Conservation (phyloP, 164 flowering plant species). For the Brasenia schreberi region DNA sequence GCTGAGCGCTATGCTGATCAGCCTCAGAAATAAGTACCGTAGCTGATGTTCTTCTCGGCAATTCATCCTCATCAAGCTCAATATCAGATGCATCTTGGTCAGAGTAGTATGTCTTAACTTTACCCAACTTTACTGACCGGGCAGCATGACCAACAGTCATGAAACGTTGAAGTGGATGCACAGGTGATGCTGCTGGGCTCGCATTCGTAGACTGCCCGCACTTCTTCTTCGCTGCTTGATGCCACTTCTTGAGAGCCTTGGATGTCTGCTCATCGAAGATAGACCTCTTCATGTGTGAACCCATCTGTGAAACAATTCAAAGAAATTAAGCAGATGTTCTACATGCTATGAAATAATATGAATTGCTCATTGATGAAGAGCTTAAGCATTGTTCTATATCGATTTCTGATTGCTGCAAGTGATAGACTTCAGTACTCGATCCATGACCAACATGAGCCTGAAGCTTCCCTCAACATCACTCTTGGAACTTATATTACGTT, state of each 20-base stretch:
- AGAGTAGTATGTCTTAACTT: conserved; percentile 7
- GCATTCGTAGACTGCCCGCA: conserved; percentile 11
- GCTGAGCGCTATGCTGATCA: conserved; percentile 6
- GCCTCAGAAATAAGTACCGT: conserved; percentile 4
- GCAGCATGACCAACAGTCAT: conserved; percentile 13
- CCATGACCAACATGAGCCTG: too few species aligned
- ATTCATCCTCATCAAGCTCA: conserved; percentile 17
- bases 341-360: too few species aligned
- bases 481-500: too few species aligned
- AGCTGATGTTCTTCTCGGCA: not conserved
- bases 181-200: conserved; percentile 20
- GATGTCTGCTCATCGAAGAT: conserved; percentile 82
- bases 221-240: conserved; percentile 47
- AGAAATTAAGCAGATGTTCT: not conserved
- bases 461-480: too few species aligned
- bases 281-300: conserved; percentile 79
- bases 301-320: conserved; percentile 47
- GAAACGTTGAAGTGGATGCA: conserved; percentile 6
- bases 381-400: too few species aligned
- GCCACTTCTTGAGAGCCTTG: conserved; percentile 79
- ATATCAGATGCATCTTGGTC: conserved; percentile 18
- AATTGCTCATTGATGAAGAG: too few species aligned
- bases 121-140: not conserved
- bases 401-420: too few species aligned
- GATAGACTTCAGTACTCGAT: too few species aligned